A percentile compares a stretch with the other conserved stretches of the same genome.
Conservation (phyloP, 1,139 yeast species). For the Zygosaccharomyces sapae region DNA sequence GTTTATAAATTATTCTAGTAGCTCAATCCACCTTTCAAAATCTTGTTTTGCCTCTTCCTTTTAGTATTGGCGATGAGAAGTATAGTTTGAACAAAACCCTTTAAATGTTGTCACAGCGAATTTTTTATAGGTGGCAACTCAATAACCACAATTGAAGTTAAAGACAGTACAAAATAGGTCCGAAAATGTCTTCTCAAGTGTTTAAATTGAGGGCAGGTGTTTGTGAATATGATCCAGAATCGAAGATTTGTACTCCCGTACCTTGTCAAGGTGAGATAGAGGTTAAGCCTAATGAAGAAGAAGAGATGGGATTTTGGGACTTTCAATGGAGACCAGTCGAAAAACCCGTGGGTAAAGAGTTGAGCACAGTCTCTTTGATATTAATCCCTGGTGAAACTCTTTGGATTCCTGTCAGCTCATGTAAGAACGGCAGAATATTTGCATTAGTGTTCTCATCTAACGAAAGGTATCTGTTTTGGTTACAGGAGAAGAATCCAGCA, state of each 20-base stretch:
- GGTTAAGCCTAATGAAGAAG: conserved; percentile 50
- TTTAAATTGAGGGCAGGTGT: conserved; percentile 80
- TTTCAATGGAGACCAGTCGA: conserved; percentile 62
- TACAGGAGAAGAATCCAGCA: conserved; percentile 74
- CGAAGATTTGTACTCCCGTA: conserved; percentile 68
- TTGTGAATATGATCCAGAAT: conserved; percentile 66
- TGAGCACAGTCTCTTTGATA: conserved; percentile 63
- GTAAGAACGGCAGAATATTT: conserved; percentile 80
- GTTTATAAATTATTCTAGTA: background rate
- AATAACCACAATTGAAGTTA: background rate
- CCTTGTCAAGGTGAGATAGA: conserved; percentile 72
- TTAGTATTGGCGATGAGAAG: background rate
- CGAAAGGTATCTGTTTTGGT: conserved; percentile 82
- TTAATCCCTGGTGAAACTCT: conserved; percentile 92
- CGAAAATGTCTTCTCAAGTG: conserved; percentile 20
- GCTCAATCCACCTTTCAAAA: too few species aligned
- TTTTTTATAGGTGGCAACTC: conserved; percentile 4
- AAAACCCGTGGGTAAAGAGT: conserved; percentile 35
- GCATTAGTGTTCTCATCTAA: conserved; percentile 84
- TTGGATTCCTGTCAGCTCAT: conserved; percentile 69
- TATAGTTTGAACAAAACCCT: conserved; percentile 1
- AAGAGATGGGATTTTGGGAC: conserved; percentile 47
- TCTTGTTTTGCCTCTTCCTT: background rate
- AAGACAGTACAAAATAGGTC: background rate
- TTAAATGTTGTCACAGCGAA: conserved; percentile 2